phyloP scores from a whole-genome alignment of 495 filamentous ascomycete genomes.

The Xylaria intraflava region DNA sequence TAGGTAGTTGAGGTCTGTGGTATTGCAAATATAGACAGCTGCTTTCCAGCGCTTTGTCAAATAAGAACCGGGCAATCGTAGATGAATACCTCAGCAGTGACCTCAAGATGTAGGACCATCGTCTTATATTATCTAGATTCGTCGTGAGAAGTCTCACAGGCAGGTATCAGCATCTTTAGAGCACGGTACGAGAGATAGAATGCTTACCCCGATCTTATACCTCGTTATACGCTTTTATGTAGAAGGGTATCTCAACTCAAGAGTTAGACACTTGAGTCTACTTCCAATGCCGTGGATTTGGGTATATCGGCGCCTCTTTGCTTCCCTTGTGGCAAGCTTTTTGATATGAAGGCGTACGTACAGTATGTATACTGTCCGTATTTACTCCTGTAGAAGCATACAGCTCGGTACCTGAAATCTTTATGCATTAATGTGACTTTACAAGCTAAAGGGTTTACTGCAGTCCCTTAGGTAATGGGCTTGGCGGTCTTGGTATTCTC shows the following conservation, averaged over 20 bases:
- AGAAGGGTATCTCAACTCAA: neutral
- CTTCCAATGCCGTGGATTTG: neutral
- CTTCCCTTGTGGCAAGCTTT: too few species aligned
- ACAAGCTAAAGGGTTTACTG: too few species aligned
- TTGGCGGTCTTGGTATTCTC: too few species aligned
- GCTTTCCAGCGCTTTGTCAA: too few species aligned
- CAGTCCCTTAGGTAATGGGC: too few species aligned
- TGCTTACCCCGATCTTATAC: constrained; percentile 2
- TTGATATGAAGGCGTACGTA: neutral
- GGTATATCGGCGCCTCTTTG: neutral
- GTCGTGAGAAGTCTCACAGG: neutral
- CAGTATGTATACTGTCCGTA: neutral
- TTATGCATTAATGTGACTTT: too few species aligned
- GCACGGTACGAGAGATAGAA: neutral
- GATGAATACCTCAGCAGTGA: neutral
- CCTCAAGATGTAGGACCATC: neutral
- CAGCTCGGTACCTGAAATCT: too few species aligned
- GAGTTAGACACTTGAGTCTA: neutral
- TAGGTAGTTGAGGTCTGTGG: neutral
- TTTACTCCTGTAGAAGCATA: neutral
- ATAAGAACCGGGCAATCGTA: too few species aligned
- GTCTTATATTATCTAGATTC: neutral
- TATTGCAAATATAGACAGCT: neutral
- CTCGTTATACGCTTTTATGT: neutral
- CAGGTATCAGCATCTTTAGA: neutral